phyloP scores from a whole-genome alignment of 352 stramenopile genomes.

The Globisporangium rhizosaccharum region DNA sequence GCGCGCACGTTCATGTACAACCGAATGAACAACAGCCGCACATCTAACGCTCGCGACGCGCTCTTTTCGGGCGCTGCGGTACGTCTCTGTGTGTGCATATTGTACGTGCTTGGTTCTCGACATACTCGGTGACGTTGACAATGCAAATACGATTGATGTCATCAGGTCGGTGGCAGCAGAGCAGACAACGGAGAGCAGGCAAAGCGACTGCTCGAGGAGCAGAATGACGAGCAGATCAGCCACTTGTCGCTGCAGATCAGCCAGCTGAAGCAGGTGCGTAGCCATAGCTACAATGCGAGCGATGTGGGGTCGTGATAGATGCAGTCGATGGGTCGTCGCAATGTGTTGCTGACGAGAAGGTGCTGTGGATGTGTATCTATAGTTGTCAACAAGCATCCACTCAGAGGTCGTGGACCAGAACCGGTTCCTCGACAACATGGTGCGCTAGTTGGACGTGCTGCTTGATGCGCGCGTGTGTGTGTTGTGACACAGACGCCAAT shows the following conservation, averaged over 20 bases:
- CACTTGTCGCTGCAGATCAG: slow-evolving; percentile 85
- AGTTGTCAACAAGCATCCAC: slow-evolving; percentile 80
- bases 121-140: neutral
- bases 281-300: neutral
- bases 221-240: slow-evolving; percentile 87
- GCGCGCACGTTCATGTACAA: slow-evolving; percentile 66
- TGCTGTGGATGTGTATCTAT: slow-evolving; percentile 7
- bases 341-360: neutral
- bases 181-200: slow-evolving; percentile 71
- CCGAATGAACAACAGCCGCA: slow-evolving; percentile 56
- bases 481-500: slow-evolving; percentile 1
- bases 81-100: slow-evolving; percentile 6
- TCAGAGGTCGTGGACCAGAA: slow-evolving; percentile 79
- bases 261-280: slow-evolving; percentile 71
- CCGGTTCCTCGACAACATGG: slow-evolving; percentile 76
- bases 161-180: slow-evolving; percentile 26
- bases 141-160: neutral
- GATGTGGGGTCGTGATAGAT: neutral
- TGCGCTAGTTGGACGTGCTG: slow-evolving; percentile 14
- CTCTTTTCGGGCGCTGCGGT: slow-evolving; percentile 61
- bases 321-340: neutral
- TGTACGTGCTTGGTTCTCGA: neutral
- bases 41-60: slow-evolving; percentile 42
- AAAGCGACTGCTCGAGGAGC: slow-evolving; percentile 72
- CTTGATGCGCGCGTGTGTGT: neutral